These are phyloP conservation scores for Tulasnella sp. DNA, from an alignment of 768 basidiomycete species.

Conservation along the genomic window DNA sequence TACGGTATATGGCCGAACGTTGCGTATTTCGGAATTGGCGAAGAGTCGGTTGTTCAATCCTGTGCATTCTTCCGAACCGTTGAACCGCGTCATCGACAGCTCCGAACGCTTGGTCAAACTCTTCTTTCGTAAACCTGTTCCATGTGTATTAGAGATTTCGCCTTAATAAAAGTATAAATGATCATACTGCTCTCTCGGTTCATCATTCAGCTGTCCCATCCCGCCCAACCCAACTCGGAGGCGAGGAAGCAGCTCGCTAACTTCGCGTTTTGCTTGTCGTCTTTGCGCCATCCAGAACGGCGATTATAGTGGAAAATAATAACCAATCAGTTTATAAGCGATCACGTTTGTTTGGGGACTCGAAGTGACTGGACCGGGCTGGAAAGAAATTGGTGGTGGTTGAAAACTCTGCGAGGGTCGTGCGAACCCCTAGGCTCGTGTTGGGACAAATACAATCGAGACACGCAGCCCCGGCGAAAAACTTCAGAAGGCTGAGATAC, in stretches of 20 bases:
- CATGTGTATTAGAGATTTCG: not conserved
- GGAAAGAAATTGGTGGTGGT: not conserved
- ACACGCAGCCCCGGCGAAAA: too few relatives aligned
- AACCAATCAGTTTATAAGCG: not conserved
- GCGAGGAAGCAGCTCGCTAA: not conserved
- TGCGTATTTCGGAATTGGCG: not conserved
- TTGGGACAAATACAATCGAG: not conserved
- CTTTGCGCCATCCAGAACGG: not conserved
- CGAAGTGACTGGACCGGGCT: not conserved
- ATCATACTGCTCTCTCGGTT: not conserved
- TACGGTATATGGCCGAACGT: not conserved
- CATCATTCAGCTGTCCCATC: not conserved
- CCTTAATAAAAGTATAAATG: not conserved
- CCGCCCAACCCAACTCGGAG: not conserved
- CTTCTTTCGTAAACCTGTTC: not conserved
- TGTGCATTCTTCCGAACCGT: not conserved
- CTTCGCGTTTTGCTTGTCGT: not conserved
- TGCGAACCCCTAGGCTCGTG: not conserved
- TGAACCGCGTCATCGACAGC: not conserved
- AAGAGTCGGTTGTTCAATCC: not conserved
- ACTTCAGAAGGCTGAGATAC: too few relatives aligned
- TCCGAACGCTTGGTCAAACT: not conserved
- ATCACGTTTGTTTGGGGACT: not conserved
- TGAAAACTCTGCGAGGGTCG: not conserved
- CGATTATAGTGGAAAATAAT: not conserved